Base-by-base conservation (phyloP, 2,329 filamentous ascomycete genomes). In the Chaetothyriales sp. region DNA sequence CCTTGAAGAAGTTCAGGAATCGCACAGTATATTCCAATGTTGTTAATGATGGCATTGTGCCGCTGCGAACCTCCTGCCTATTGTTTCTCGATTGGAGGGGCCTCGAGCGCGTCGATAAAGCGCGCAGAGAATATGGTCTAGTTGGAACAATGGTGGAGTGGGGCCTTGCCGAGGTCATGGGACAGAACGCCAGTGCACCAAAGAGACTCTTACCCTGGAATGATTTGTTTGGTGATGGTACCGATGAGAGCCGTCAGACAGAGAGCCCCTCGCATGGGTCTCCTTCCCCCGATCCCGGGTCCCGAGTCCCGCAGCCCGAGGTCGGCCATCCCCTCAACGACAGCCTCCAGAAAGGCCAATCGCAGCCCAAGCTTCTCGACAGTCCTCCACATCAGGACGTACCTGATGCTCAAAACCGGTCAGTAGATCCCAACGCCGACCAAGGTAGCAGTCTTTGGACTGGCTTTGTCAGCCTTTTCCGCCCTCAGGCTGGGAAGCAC, bases 61-160 rank as follows among this genome's bases (percentile, higher is more conserved):
- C 92, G 2, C 71, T 98, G 33, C 81, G 92, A 19, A 98, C 92
- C 4, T 97, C 90, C 57, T 98, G 90, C 66, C 73, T 98, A n/a
- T 70, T 98, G 5, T 98, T 98, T 63, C 73, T 98, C 1, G 92
- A 98, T 65, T 98, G 92, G 92, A 85, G 89, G 68, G 92, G 92
- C 0, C 73, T 98, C 2, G 90, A 85, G 4, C 83, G 88, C 43
- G 92, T 98, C 1, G 89, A 97, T 59, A 98, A 98, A 68, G 90
- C 92, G 9, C 80, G 90, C 19, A 75, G 92, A 65, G 90, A 94
- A 65, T 94, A 89, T 55, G 90, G 90, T 0, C 73, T 97, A 25
- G 86, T 98, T 40, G 89, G 94, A 50, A 95, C 89, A 0, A 82
- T 97, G 57, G 88, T 92, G 28, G 87, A 86, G 51, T 95, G 90